These are phyloP conservation scores for Leccinum variicolor DNA, from an alignment of 768 basidiomycete species.

Conservation along the genomic window DNA sequence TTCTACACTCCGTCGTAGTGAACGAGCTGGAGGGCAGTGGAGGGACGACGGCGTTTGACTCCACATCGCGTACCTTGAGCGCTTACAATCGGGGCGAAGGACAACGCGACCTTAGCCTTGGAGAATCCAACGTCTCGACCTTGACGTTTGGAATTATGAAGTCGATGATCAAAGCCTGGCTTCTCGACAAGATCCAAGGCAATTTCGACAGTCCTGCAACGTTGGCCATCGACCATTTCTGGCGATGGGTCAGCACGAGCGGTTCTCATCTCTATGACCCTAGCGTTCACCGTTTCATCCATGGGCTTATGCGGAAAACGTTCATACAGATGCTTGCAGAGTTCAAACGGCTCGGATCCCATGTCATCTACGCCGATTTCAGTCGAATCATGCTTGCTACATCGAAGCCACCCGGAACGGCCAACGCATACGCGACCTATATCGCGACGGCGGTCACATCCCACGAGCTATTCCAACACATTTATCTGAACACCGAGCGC, in stretches of 20 bases:
- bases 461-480: constrained; percentile 92
- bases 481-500: constrained; percentile 79
- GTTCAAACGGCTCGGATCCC: constrained; percentile 91
- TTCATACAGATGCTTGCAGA: constrained; percentile 97
- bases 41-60: constrained; percentile 91
- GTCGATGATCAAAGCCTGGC: constrained; percentile 86
- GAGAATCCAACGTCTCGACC: constrained; percentile 85
- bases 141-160: constrained; percentile 85
- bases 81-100: constrained; percentile 71
- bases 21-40: constrained; percentile 97
- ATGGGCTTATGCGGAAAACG: constrained; percentile 96
- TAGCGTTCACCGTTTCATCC: constrained; percentile 87
- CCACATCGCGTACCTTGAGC: constrained; percentile 85
- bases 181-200: constrained; percentile 76
- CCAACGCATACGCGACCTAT: constrained; percentile 94
- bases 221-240: constrained; percentile 87
- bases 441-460: constrained; percentile 90
- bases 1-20: constrained; percentile 90
- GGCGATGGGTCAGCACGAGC: constrained; percentile 92
- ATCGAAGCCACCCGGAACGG: constrained; percentile 92
- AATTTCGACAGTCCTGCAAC: constrained; percentile 64
- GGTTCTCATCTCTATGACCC: constrained; percentile 89
- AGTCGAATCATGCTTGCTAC: constrained; percentile 87
- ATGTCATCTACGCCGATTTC: constrained; percentile 93
- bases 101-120: constrained; percentile 71